Base-by-base conservation (phyloP, 129 eudicot genomes). In the Glebionis coronaria region DNA sequence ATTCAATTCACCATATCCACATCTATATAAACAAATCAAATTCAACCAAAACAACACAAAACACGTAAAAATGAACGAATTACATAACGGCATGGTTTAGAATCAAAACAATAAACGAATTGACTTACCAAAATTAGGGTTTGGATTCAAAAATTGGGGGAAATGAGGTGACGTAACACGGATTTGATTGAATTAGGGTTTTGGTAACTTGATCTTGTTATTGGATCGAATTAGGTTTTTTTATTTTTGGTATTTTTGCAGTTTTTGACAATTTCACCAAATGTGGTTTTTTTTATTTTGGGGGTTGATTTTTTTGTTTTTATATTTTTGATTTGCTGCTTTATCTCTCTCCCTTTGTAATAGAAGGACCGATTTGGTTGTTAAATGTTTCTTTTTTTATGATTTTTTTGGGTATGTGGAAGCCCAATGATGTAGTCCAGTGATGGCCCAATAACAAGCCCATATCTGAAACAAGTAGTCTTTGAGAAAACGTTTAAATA, bases 91-190 rank as follows among this genome's bases (percentile, higher is more conserved):
- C 69, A 44, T 35, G 9, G 40, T 35, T 35, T 1, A 5, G 3
- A 20, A 68, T 25, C 44, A 27, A 61, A 61, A 61, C 9, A 68
- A 23, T 52, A 28, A 61, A 76, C 12, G 42, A 49, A 76, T 68
- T 61, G 80, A 76, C 80, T 76, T 76, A 76, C 80, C 75, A 61
- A 46, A 38, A 63, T 69, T 76, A 68, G 80, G 80, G 80, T 68
- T 76, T 57, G 16, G 3, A 6, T 31, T 0, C 0, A 7, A 1
- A 60, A 76, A 51, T 76, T 31, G 75, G 75, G 69, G 74, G 6
- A 68, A 61, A 40, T 52, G 54, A n/a, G 45, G 58, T 69, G 59
- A 60, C 61, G 45, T 35, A 57, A 4, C 61, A 67, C 54, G 53
- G 56, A 68, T 49, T 50, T 69, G 62, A 59, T 61, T 61, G 70